Evolutionary conservation across 352 stramenopile genomes (phyloP).

Genomic region (Globisporangium alternatum): DNA sequence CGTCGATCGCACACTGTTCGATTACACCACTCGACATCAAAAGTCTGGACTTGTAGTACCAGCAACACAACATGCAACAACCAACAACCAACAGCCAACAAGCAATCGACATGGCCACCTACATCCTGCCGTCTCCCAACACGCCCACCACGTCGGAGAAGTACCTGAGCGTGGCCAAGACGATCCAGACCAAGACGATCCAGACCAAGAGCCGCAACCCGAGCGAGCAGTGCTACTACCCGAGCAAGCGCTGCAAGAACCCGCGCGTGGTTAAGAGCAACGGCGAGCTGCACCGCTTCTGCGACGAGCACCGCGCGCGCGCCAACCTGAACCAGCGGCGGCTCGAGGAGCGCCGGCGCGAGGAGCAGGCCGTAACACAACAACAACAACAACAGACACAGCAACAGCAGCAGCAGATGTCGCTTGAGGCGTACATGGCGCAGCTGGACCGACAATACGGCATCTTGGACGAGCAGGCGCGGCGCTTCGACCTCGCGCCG

Average conservation of each 20-base stretch:
- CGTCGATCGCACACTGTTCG: too few species aligned
- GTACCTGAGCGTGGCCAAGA: constrained; percentile 5
- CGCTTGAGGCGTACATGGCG: constrained; percentile 11
- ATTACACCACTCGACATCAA: too few species aligned
- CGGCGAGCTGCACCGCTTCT: constrained; percentile 54
- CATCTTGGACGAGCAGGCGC: neutral
- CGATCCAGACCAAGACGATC: constrained; percentile 8
- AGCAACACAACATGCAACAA: neutral
- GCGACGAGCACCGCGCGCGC: constrained; percentile 56
- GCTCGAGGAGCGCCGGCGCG: constrained; percentile 33
- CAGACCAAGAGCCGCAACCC: neutral
- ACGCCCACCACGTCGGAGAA: neutral
- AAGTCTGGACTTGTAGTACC: neutral
- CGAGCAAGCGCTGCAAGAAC: constrained; percentile 42
- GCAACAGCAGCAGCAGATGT: constrained; percentile 1
- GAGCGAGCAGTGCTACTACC: constrained; percentile 25
- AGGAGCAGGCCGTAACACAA: neutral
- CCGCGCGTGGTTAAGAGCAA: constrained; percentile 37
- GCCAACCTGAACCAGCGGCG: constrained; percentile 70
- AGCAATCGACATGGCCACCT: neutral
- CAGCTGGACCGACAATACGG: constrained; percentile 14
- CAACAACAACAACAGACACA: neutral
- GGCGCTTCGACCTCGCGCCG: neutral
- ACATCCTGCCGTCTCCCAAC: neutral
- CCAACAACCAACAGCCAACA: neutral